Evolutionary conservation across 345 rosid genomes (phyloP), one percentile per base, ranked within the genome.

Genomic region (Raphanus sativus): DNA sequence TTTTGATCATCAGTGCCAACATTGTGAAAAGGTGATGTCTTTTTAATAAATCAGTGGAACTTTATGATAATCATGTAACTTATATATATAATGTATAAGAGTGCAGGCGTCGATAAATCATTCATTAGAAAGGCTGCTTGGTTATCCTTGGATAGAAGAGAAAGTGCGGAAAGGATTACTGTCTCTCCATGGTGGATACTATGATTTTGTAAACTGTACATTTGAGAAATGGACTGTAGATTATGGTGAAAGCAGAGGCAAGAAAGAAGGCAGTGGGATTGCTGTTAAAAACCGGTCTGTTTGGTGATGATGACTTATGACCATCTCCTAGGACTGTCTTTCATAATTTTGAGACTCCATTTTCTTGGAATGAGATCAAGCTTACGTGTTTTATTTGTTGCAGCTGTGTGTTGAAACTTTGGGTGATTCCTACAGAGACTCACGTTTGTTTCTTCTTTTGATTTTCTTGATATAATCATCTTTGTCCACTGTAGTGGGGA

Each of bases 191-290:
- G 99, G 98, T 21, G 95, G 98, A 50, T 96, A 96, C 85, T 96
- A 96, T 61, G 82, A 93, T 81, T 91, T 96, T 45, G 70, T 89
- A 6, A 82, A 88, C 78, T 93, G 98, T 79, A 77, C 97, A 2
- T 96, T 93, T 42, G 96, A 91, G 96, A 96, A 90, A 83, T 96
- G 99, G 98, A 89, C 98, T 0, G 80, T 96, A 62, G 97, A 95
- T 77, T 88, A 91, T 75, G 48, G 56, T 40, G 85, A 69, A 75
- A 85, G 84, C 79, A 85, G 86, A 74, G 83, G 77, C 28, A 68
- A 42, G 71, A 79, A 75, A 33, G 91, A 70, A 70, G 81, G 85
- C 48, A 74, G 78, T 52, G 76, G 72, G 61, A 69, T 85, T 36
- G 83, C 84, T 16, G 83, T 89, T 13, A 89, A 87, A 78, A 74